Conservation (phyloP, 495 filamentous ascomycete genomes). For the Xylaria grammica region DNA sequence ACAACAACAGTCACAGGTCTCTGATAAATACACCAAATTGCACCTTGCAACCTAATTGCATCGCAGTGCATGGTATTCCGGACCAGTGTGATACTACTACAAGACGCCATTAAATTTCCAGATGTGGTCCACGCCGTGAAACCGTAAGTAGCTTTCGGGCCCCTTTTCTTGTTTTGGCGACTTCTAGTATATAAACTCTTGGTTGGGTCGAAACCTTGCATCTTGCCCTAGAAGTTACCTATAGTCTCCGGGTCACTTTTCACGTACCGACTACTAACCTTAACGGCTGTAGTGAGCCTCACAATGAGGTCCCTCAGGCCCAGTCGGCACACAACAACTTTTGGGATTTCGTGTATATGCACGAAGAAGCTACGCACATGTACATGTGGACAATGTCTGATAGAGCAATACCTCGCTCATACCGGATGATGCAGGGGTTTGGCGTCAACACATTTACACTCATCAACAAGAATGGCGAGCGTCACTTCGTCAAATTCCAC, state of each 20-base stretch:
- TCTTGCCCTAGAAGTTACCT: no score
- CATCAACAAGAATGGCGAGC: conserved; percentile 71
- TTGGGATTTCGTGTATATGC: conserved; percentile 67
- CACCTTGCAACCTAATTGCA: no score
- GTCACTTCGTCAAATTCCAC: conserved; percentile 82
- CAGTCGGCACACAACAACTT: conserved; percentile 70
- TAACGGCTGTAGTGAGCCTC: conserved; percentile 61
- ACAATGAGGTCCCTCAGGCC: conserved; percentile 69
- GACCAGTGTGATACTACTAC: neutral
- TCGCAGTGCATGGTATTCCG: no score
- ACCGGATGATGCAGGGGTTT: conserved; percentile 90
- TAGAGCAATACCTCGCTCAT: conserved; percentile 78
- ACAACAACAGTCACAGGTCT: no score
- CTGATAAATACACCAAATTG: no score
- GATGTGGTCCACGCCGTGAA: conserved; percentile 82
- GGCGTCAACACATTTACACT: conserved; percentile 86
- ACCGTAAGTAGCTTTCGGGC: conserved; percentile 13
- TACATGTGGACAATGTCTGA: conserved; percentile 84
- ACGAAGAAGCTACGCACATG: conserved; percentile 83
- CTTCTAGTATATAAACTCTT: neutral
- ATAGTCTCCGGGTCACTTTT: no score
- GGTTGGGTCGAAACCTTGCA: neutral
- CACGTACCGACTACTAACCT: neutral
- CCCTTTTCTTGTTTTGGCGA: neutral
- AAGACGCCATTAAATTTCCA: conserved; percentile 72